phyloP scores from a whole-genome alignment of 208 protist genomes.

The Trypanosoma scelopori region DNA sequence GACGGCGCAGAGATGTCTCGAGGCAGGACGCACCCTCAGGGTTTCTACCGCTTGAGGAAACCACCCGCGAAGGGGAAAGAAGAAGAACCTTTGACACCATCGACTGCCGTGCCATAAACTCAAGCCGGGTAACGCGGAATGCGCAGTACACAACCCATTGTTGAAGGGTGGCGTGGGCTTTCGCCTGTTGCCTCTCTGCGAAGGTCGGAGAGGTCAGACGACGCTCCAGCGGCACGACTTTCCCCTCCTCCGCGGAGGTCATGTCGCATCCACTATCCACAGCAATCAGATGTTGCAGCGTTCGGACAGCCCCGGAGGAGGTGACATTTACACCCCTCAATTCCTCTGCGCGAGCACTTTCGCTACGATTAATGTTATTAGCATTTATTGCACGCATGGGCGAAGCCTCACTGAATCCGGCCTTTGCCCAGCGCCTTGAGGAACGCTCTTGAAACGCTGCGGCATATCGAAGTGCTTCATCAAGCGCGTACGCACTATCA shows the following conservation, averaged over 20 bases:
- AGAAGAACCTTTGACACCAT: conserved; percentile 17
- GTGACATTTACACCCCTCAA: no score
- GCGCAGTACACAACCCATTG: conserved; percentile 29
- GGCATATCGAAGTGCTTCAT: conserved; percentile 16
- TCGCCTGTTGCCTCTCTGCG: conserved; percentile 23
- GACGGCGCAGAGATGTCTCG: conserved; percentile 28
- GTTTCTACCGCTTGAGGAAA: conserved; percentile 13
- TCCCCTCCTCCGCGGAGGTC: not conserved
- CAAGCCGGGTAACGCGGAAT: conserved; percentile 14
- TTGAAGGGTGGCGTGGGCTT: conserved; percentile 26
- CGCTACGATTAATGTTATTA: no score
- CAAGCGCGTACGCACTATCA: not conserved
- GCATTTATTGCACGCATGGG: no score
- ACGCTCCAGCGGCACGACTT: not conserved
- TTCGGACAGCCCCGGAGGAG: not conserved
- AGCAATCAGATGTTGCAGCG: conserved; percentile 16
- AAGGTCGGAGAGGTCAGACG: not conserved
- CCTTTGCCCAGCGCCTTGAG: conserved; percentile 8
- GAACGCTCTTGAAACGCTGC: conserved; percentile 18
- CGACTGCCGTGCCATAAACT: conserved; percentile 22
- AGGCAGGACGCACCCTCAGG: conserved; percentile 7
- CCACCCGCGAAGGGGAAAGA: conserved; percentile 13
- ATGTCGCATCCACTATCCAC: conserved; percentile 1
- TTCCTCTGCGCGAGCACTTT: no score
- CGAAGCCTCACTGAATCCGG: not conserved